Evolutionary conservation across 176 grass and related monocot genomes (phyloP), one percentile per base, ranked within the genome.

Genomic region (Eleusine coracana): DNA sequence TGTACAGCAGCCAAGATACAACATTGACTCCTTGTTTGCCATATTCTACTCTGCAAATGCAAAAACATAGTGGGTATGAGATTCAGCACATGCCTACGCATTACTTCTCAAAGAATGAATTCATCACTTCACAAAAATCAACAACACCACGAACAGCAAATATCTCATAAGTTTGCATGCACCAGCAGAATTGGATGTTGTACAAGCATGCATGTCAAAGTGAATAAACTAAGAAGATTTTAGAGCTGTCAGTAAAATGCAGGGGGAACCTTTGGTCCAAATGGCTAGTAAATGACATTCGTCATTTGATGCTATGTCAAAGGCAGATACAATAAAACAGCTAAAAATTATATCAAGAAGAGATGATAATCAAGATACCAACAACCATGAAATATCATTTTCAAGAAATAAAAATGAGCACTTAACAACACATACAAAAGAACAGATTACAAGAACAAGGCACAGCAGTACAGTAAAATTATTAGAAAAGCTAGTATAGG

Each of bases 1-100:
- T 87, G 45, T 91, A 92, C 2, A 94, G 81, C 67, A 94, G 83
- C 83, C 91, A 88, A 0, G 90, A 92, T 39, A 94, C 78, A 3
- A 75, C 58, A 0, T 90, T 92, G 1, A 97, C 86, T 76, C 92
- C 88, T 68, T 87, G 82, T 38, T 94, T 97, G 71, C 92, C 90
- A 66, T 94, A 94, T 58, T 92, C 81, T 70, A 91, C 81, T 80
- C 90, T 97, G 88, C 46, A 88, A 83, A 9, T 16, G 16, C 21
- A 84, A 31, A 36, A 51, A 2, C 60, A 49, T 8, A 0, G 59
- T 28, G 31, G n/a, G 70, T 50, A 55, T 68, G 3, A 85, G 61
- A 70, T n/a, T 54, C 55, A 56, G n/a, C n/a, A 39, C 27, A 39
- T 29, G 23, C 14, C 20, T 58, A 42, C 10, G 45, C 3, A n/a